Conservation (phyloP, 2,329 filamentous ascomycete species). For the Shiraia sp. region DNA sequence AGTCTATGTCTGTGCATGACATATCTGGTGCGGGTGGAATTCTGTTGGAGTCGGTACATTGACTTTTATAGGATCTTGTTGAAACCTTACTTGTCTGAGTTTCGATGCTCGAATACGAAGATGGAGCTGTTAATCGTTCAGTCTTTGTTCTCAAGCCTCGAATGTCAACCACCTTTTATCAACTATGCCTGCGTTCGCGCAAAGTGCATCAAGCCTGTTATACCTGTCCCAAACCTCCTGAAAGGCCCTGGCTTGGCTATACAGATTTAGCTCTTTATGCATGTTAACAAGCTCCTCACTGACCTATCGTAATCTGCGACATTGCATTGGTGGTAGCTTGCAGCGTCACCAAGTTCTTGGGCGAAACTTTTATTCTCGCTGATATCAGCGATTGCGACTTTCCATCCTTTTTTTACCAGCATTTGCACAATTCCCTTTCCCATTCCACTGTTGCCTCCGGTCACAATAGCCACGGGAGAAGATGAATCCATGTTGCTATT, state of each 20-base stretch:
- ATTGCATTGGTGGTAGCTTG: constrained; percentile 25
- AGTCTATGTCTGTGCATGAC: constrained; percentile 54
- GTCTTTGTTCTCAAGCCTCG: neutral
- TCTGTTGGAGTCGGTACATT: constrained; percentile 10
- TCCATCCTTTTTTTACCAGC: constrained; percentile 29
- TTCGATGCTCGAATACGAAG: constrained; percentile 48
- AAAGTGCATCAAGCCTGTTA: constrained; percentile 55
- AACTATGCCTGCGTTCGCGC: constrained; percentile 57
- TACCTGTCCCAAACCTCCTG: constrained; percentile 49
- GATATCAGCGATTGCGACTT: constrained; percentile 35
- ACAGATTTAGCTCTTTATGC: neutral
- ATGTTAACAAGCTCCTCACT: neutral
- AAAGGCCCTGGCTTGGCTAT: constrained; percentile 53
- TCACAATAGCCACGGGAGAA: constrained; percentile 30
- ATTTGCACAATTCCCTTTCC: constrained; percentile 21
- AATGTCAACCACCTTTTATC: constrained; percentile 37
- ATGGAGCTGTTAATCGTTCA: constrained; percentile 40
- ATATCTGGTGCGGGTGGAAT: constrained; percentile 54
- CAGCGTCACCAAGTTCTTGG: constrained; percentile 28
- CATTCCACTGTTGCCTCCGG: constrained; percentile 34
- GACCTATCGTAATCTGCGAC: constrained; percentile 35
- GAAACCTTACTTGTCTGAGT: constrained; percentile 23
- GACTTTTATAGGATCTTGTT: neutral
- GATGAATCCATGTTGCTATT: constrained; percentile 13
- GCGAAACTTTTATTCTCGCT: constrained; percentile 24